Conservation (phyloP, 1,284 basidiomycete genomes). For the Leccinum griseonigrum region DNA sequence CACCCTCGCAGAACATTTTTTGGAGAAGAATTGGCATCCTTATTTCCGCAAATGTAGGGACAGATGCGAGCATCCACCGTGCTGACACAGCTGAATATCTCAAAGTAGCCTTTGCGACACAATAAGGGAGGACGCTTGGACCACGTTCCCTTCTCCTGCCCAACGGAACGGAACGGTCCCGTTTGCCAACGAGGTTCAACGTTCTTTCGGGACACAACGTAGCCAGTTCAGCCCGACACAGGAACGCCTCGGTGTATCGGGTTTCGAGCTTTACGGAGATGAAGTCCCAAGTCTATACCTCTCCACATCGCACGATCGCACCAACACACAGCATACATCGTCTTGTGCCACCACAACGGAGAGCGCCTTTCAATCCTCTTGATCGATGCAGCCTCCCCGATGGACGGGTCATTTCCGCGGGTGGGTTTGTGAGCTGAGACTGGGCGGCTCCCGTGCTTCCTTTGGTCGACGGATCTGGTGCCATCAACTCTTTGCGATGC, state of each 20-base stretch:
- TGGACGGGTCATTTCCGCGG: slow-evolving; percentile 26
- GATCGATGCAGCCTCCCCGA: slow-evolving; percentile 19
- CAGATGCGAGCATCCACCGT: not conserved
- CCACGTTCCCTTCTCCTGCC: slow-evolving; percentile 10
- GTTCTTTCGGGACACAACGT: slow-evolving; percentile 21
- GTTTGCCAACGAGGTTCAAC: slow-evolving; percentile 5
- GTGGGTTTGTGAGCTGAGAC: slow-evolving; percentile 4
- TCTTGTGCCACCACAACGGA: slow-evolving; percentile 16
- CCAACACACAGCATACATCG: slow-evolving; percentile 15
- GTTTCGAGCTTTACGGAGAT: slow-evolving; percentile 29
- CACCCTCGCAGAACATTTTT: slow-evolving; percentile 6
- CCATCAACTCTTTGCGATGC: slow-evolving; percentile 4
- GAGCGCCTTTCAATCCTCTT: slow-evolving; percentile 3
- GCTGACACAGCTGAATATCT: slow-evolving; percentile 18
- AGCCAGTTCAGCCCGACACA: slow-evolving; percentile 27
- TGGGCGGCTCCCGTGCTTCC: slow-evolving; percentile 15
- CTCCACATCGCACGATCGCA: slow-evolving; percentile 28
- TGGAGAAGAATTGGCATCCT: slow-evolving; percentile 8
- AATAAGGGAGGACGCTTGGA: slow-evolving; percentile 12
- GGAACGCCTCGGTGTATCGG: slow-evolving; percentile 32
- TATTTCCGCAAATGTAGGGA: slow-evolving; percentile 22
- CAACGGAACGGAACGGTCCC: slow-evolving; percentile 14
- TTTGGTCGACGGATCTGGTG: slow-evolving; percentile 8
- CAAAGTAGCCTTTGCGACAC: slow-evolving; percentile 9
- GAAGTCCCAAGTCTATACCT: slow-evolving; percentile 21